phyloP scores from a whole-genome alignment of 441 rosid species.

The Flueggea neowawraea region DNA sequence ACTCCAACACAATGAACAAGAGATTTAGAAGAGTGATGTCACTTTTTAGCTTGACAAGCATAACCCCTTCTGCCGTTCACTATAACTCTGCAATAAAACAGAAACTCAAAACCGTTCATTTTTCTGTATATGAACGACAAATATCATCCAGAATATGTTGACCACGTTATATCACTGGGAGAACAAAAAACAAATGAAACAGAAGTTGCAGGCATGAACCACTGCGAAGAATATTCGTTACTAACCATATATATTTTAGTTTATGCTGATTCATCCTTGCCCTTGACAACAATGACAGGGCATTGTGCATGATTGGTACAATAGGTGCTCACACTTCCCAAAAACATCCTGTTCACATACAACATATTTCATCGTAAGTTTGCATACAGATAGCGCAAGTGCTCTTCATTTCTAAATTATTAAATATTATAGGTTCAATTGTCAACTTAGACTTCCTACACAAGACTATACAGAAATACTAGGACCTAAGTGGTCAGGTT shows the following conservation, averaged over 20 bases:
- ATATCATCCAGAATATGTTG: neutral
- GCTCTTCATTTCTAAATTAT: neutral
- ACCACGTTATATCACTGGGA: neutral
- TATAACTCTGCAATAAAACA: too few relatives aligned
- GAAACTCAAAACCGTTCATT: too few relatives aligned
- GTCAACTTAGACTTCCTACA: too few relatives aligned
- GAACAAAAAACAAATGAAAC: neutral
- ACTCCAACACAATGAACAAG: too few relatives aligned
- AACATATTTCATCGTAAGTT: slow-evolving; percentile 4
- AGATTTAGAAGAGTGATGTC: too few relatives aligned
- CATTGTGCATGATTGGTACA: slow-evolving; percentile 78
- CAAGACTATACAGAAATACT: too few relatives aligned
- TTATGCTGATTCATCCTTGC: slow-evolving; percentile 35
- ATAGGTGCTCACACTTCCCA: slow-evolving; percentile 97
- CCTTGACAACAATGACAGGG: slow-evolving; percentile 72
- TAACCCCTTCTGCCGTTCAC: too few relatives aligned
- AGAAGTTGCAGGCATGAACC: neutral
- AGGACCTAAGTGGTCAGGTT: too few relatives aligned
- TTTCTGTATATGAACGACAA: too few relatives aligned
- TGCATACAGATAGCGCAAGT: neutral
- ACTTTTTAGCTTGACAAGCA: too few relatives aligned
- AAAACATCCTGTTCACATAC: slow-evolving; percentile 64
- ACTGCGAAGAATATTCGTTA: neutral
- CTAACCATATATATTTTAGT: slow-evolving; percentile 24
- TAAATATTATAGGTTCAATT: too few relatives aligned